Conservation (phyloP, 257 asterid genomes). For the Scutellaria galericulata region DNA sequence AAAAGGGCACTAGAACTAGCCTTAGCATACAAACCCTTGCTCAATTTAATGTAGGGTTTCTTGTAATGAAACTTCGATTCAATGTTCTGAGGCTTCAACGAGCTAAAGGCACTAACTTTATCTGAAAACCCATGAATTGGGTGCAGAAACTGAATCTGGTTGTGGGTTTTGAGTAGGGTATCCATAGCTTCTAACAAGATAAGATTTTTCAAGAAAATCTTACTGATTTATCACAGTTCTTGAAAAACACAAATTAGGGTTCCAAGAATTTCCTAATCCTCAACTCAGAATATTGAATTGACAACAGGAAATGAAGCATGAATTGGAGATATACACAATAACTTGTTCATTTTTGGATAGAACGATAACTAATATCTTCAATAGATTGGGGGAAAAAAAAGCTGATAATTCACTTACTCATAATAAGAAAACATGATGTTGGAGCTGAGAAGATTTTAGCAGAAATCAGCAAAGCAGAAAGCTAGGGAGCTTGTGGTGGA, state of each 20-base stretch:
- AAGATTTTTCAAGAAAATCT: constrained; percentile 24
- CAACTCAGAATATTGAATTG: constrained; percentile 36
- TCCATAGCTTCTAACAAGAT: constrained; percentile 53
- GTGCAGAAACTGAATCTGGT: constrained; percentile 73
- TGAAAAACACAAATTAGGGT: constrained; percentile 29
- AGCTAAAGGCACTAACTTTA: constrained; percentile 55
- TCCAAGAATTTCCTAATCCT: constrained; percentile 35
- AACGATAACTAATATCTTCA: neutral
- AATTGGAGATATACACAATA: constrained; percentile 2
- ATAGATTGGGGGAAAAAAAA: constrained; percentile 9
- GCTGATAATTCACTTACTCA: constrained; percentile 36
- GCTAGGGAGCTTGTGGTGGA: constrained; percentile 43
- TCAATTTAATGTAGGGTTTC: constrained; percentile 47
- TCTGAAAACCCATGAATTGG: constrained; percentile 63
- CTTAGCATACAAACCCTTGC: constrained; percentile 45
- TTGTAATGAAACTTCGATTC: constrained; percentile 46
- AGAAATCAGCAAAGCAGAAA: constrained; percentile 23
- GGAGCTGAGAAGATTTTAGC: constrained; percentile 29
- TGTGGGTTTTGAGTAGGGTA: constrained; percentile 75
- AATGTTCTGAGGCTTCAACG: constrained; percentile 57
- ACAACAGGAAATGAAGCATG: constrained; percentile 30
- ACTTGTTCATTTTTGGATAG: constrained; percentile 17
- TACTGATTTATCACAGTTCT: constrained; percentile 25
- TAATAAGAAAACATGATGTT: neutral
- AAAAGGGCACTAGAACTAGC: constrained; percentile 70